Base-by-base conservation (phyloP, 305 asterid genomes). In the Solanum aculeatissimum region DNA sequence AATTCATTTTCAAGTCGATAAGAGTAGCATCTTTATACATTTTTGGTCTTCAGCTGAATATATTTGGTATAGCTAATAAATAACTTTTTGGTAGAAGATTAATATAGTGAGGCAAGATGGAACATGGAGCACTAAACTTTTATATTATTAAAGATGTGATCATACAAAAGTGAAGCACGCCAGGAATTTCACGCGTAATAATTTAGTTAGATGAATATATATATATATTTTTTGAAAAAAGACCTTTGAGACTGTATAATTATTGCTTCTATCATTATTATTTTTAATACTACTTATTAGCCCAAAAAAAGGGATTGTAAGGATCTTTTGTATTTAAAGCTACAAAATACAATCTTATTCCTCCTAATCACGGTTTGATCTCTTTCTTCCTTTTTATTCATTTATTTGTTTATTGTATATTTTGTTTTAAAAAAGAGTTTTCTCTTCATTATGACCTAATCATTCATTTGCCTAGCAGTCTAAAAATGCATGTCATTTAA, bases 171-270 rank as follows among this genome's bases (percentile, higher is more conserved):
- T 74, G 81, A 75, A 49, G 81, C 62, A 75, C 49, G 81, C 58
- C 3, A 49, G 25, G 43, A 75, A 75, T 27, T 47, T 49, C 81
- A 75, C 62, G 63, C 81, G 81, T 9, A 75, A 75, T 75, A 29
- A 75, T 75, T 75, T 9, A 75, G 81, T 16, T 75, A 29, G 16
- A 15, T 49, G 81, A 75, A 75, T 25, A 29, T n/a, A n/a, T n/a
- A n/a, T n/a, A n/a, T n/a, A n/a, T n/a, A 27, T 15, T 47, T 21
- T 65, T 0, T 19, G 0, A 15, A 9, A 4, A 47, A 49, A 47
- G 81, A 23, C 55, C n/a, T n/a, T n/a, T n/a, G n/a, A n/a, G n/a
- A n/a, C n/a, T n/a, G 40, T 35, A 35, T 35, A 35, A 47, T 27
- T 15, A 16, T 75, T 27, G 63, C 62, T 75, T 75, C 15, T 27